Percentiles rank a stretch among this genome's conserved stretches.
Conservation (phyloP, 257 asterid genomes). For the Plantago major region DNA sequence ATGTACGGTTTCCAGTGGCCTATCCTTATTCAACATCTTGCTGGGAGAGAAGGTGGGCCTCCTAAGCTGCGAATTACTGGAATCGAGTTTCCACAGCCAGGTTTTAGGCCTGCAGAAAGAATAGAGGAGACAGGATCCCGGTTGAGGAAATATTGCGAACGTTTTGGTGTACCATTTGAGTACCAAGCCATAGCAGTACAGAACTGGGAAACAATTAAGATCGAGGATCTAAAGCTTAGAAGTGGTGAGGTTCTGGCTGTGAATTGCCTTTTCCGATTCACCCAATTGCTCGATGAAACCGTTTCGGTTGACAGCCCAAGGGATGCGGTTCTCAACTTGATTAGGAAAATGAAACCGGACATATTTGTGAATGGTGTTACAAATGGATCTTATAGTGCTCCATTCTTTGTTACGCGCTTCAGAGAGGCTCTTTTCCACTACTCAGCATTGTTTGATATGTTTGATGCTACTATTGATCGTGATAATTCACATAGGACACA, state of each 20-base stretch:
- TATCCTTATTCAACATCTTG: conserved; percentile 58
- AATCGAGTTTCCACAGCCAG: conserved; percentile 78
- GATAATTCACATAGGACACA: conserved; percentile 54
- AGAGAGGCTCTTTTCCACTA: conserved; percentile 83
- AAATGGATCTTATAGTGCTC: conserved; percentile 67
- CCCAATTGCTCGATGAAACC: conserved; percentile 69
- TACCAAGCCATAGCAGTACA: conserved; percentile 62
- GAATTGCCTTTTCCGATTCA: conserved; percentile 57
- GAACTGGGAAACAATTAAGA: conserved; percentile 69
- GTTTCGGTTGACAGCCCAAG: conserved; percentile 63
- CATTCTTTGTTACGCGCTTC: conserved; percentile 83
- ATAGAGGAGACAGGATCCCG: conserved; percentile 76
- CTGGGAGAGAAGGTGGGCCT: conserved; percentile 55
- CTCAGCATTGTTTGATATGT: conserved; percentile 79
- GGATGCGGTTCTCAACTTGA: conserved; percentile 56
- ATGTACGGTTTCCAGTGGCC: conserved; percentile 94
- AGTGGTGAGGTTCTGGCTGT: conserved; percentile 72
- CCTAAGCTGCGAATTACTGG: conserved; percentile 79
- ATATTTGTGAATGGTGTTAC: conserved; percentile 51
- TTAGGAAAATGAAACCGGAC: conserved; percentile 63
- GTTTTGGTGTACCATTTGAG: conserved; percentile 72
- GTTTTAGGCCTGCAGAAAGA: conserved; percentile 77
- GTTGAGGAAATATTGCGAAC: conserved; percentile 69
- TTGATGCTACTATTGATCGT: conserved; percentile 71
- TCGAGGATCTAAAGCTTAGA: conserved; percentile 60